A percentile compares a stretch with the other conserved stretches of the same genome.
phyloP scores from a whole-genome alignment of 371 early-diverging fungal species.

The Rhizopus sp. region DNA sequence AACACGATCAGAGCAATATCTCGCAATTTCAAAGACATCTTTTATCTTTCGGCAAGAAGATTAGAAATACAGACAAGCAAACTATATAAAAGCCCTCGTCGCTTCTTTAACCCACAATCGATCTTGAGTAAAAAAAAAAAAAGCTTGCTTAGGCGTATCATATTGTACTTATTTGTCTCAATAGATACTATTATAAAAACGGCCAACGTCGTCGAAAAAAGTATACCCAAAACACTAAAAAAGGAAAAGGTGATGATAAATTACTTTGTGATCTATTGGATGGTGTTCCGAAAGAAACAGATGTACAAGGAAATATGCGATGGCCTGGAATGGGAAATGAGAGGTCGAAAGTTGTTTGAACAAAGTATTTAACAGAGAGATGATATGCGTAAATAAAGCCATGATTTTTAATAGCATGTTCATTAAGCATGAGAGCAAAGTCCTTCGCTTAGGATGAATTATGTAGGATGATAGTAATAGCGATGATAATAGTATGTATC shows the following conservation, averaged over 20 bases:
- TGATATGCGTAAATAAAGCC: too few relatives aligned
- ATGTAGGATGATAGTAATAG: background rate
- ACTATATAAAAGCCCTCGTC: background rate
- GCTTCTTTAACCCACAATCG: conserved; percentile 9
- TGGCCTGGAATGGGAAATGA: too few relatives aligned
- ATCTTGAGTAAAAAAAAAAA: conserved; percentile 8
- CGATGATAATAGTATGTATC: background rate
- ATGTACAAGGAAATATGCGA: background rate
- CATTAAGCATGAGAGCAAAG: too few relatives aligned
- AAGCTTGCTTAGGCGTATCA: background rate
- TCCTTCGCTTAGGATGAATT: background rate
- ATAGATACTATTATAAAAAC: conserved; percentile 9
- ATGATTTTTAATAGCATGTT: too few relatives aligned
- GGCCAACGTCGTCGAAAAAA: background rate
- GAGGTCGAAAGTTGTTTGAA: too few relatives aligned
- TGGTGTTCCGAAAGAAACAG: background rate
- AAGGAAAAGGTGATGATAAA: background rate
- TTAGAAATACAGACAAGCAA: conserved; percentile 6
- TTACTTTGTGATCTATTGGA: background rate
- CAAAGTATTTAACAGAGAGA: too few relatives aligned
- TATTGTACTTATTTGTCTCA: background rate
- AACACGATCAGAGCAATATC: conserved; percentile 58
- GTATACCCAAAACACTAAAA: conserved; percentile 1
- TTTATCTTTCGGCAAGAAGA: conserved; percentile 65
- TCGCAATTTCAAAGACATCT: conserved; percentile 73